Conservation (phyloP, 129 eudicot species). For the Chrysanthemum makinoi region DNA sequence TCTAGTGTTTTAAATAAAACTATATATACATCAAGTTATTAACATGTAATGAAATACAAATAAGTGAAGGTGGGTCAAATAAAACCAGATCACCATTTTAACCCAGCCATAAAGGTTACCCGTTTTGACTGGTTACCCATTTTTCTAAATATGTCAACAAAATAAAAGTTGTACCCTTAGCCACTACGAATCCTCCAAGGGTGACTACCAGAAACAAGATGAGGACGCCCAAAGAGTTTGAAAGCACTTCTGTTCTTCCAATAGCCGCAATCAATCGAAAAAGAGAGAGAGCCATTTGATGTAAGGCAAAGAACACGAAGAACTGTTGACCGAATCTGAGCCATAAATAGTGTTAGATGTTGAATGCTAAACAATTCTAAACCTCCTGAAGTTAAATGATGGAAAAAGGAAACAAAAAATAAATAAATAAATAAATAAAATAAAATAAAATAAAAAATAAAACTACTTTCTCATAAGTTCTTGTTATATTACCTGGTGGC, state of each 20-base stretch:
- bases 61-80: no score
- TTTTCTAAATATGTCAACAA: neutral
- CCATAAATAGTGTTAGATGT: constrained; percentile 12
- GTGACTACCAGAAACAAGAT: constrained; percentile 27
- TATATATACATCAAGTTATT: no score
- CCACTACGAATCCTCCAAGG: constrained; percentile 40
- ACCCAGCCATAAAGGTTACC: neutral
- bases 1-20: neutral
- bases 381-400: neutral
- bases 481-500: constrained; percentile 23
- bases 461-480: neutral
- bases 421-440: no score
- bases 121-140: no score
- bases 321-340: constrained; percentile 32
- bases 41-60: no score
- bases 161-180: constrained; percentile 25
- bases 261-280: constrained; percentile 36
- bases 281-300: constrained; percentile 42
- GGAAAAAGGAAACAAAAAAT: no score
- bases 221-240: constrained; percentile 33
- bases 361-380: neutral
- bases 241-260: constrained; percentile 37
- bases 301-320: constrained; percentile 34
- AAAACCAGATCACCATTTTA: neutral
- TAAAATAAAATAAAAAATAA: no score